Base-by-base conservation (phyloP, 768 basidiomycete species). In the Rubroboletus satanas region DNA sequence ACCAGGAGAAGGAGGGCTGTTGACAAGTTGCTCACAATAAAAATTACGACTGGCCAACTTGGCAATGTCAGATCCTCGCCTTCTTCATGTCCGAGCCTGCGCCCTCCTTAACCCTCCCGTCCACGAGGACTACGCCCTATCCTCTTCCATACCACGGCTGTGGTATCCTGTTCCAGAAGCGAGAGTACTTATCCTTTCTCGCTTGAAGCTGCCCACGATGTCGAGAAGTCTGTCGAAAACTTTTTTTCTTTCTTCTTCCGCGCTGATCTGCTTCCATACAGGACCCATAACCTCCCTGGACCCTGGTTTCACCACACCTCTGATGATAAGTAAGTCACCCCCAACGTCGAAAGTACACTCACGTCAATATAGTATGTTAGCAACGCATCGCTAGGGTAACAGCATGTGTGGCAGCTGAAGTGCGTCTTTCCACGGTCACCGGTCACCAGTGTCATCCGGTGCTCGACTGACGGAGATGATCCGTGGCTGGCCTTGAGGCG, bases 31-130 rank as follows among this genome's bases (percentile, higher is more conserved):
- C 45, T 18, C 17, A 26, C 23, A 26, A 26, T 45, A 32, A 45
- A 43, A 50, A 48, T 51, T 49, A 52, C 49, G 54, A 33, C 54
- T 31, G 41, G 51, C 28, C 49, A 8, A 43, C 46, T 31, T 49
- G 47, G 28, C 29, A 45, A 45, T 28, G 51, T 31, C 49, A 37
- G 12, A 11, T 36, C 55, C 43, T 58, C 38, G 43, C 51, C 35
- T 42, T 39, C 38, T 59, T 66, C 67, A 69, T 69, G 42, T 66
- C 66, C 66, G 65, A 48, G 35, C 33, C 29, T 49, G 26, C 31
- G 21, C 28, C 45, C 10, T 26, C 18, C 21, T 35, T 15, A 17
- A 31, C 31, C 17, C 23, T 26, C 23, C 23, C 37, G n/a, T 33
- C 46, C 62, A 59, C 61, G 62, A 59, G 62, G 62, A 49, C 33